A percentile compares a stretch with the other conserved stretches of the same genome.
Evolutionary conservation across 2,329 filamentous ascomycete genomes (phyloP).

Genomic region (Blumeria graminis): DNA sequence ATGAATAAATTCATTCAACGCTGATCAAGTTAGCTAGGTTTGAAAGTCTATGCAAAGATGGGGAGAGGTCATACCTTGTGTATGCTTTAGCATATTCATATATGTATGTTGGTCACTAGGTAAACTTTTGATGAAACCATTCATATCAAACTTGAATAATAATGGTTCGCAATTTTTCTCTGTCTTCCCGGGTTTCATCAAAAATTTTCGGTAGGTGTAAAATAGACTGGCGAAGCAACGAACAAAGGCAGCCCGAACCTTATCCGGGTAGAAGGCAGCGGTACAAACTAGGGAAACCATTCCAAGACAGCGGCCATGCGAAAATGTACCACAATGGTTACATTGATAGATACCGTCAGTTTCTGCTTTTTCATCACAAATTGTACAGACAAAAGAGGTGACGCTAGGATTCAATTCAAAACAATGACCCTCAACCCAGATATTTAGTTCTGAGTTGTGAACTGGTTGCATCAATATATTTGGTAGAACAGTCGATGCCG

Average conservation of each 20-base stretch:
- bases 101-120: slow-evolving; percentile 43
- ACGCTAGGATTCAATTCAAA: slow-evolving; percentile 41
- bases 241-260: slow-evolving; percentile 38
- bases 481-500: slow-evolving; percentile 70
- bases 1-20: slow-evolving; percentile 67
- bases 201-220: slow-evolving; percentile 40
- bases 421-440: slow-evolving; percentile 72
- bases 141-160: slow-evolving; percentile 39
- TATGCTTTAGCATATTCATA: slow-evolving; percentile 37
- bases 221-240: slow-evolving; percentile 40
- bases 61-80: slow-evolving; percentile 27
- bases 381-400: slow-evolving; percentile 34
- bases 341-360: slow-evolving; percentile 53
- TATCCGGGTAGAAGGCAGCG: slow-evolving; percentile 34
- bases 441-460: slow-evolving; percentile 50
- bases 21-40: slow-evolving; percentile 20
- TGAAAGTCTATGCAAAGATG: slow-evolving; percentile 6
- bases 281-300: slow-evolving; percentile 39
- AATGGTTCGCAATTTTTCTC: slow-evolving; percentile 32
- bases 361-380: slow-evolving; percentile 49
- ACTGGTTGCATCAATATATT: slow-evolving; percentile 62
- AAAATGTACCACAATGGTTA: slow-evolving; percentile 32
- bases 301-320: slow-evolving; percentile 36
- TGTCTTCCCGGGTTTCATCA: slow-evolving; percentile 32
- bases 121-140: slow-evolving; percentile 37